Evolutionary conservation across 306 rosid genomes (phyloP).

Genomic region (Rosa multiflora): DNA sequence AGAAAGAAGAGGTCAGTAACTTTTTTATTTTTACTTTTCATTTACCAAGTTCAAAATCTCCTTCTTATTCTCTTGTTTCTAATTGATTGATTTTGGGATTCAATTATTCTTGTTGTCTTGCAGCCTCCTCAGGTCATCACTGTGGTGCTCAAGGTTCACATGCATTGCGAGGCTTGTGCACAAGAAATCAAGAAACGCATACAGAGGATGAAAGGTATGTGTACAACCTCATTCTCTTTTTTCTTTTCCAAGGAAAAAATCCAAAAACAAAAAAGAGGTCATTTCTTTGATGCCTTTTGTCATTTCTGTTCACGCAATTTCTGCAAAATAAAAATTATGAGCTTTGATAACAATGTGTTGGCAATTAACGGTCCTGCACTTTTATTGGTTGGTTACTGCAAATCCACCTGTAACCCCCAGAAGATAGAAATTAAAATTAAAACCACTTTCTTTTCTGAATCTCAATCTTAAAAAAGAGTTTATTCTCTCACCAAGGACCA

Average conservation of each 20-base stretch:
- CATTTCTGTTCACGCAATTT: constrained; percentile 20
- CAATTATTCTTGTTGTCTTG: not conserved
- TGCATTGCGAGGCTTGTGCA: constrained; percentile 93
- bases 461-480: constrained; percentile 22
- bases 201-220: constrained; percentile 65
- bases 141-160: constrained; percentile 68
- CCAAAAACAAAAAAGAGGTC: not conserved
- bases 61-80: not conserved
- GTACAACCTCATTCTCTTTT: not conserved
- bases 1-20: constrained; percentile 63
- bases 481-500: constrained; percentile 21
- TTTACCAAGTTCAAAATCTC: not conserved
- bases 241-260: not conserved
- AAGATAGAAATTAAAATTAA: not conserved
- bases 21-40: not conserved
- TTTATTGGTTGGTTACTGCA: constrained; percentile 7
- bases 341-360: constrained; percentile 1
- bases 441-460: constrained; percentile 10
- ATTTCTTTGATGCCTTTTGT: constrained; percentile 7
- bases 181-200: constrained; percentile 84
- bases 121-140: constrained; percentile 50
- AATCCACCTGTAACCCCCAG: constrained; percentile 8
- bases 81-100: not conserved
- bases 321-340: not conserved
- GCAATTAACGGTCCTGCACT: constrained; percentile 22